These are phyloP conservation scores for Dothidotthia symphoricarpi DNA, from an alignment of 2,329 filamentous ascomycete genomes.

Conservation along the genomic window DNA sequence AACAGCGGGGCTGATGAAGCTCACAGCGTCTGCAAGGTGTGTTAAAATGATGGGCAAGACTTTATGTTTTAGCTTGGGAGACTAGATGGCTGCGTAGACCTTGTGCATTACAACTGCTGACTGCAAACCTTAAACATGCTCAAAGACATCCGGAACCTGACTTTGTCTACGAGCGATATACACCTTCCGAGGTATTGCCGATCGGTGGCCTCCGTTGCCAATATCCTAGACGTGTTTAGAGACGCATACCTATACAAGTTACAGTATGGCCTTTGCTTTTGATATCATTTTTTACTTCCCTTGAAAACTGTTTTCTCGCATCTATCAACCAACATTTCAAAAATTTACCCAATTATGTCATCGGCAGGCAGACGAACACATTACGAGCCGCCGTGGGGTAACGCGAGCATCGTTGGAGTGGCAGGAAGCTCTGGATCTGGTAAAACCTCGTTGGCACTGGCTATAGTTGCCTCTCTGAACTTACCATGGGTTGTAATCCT, in stretches of 20 bases:
- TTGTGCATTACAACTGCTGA: no score
- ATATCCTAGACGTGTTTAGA: no score
- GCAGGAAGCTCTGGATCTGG: constrained; percentile 93
- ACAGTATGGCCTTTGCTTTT: no score
- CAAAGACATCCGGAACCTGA: no score
- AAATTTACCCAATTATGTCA: constrained; percentile 17
- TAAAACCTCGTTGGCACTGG: constrained; percentile 90
- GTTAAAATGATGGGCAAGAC: no score
- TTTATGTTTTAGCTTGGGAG: no score
- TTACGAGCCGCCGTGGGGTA: constrained; percentile 93
- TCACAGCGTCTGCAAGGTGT: no score
- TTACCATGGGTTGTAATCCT: constrained; percentile 97
- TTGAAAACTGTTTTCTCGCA: not conserved
- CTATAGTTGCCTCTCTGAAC: constrained; percentile 85
- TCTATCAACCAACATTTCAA: not conserved
- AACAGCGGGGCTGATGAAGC: not conserved
- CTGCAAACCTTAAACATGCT: no score
- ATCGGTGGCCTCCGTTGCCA: no score
- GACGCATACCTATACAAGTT: no score
- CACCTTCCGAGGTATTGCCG: not conserved
- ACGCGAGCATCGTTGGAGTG: constrained; percentile 94
- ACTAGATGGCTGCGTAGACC: no score
- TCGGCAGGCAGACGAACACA: constrained; percentile 52
- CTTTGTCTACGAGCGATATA: not conserved
- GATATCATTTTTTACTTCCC: no score